Evolutionary conservation across 108 stramenopile species (phyloP).

Genomic region (Nannochloropsis gaditana): DNA sequence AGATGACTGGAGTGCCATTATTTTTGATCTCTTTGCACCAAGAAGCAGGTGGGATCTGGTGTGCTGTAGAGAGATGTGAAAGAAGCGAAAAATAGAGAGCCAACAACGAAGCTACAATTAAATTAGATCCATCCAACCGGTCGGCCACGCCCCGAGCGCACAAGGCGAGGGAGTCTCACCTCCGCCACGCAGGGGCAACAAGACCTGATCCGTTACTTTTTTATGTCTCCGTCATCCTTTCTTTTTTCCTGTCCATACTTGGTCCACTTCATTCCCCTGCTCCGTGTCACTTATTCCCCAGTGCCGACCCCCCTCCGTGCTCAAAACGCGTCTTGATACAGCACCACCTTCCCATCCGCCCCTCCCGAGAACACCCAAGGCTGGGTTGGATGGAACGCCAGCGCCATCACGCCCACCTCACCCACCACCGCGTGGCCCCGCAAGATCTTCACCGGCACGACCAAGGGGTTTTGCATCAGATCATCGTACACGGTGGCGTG

Average conservation of each 20-base stretch:
- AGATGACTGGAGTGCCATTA: no score
- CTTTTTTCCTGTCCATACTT: not conserved
- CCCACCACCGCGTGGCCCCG: constrained; percentile 69
- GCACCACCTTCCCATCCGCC: constrained; percentile 82
- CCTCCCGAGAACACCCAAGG: constrained; percentile 98
- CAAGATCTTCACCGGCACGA: constrained; percentile 97
- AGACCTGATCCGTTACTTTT: not conserved
- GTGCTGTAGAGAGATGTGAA: no score
- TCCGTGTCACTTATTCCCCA: no score
- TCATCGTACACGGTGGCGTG: constrained; percentile 89
- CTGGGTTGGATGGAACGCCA: constrained; percentile 90
- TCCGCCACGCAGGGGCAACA: no score
- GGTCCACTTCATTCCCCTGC: not conserved
- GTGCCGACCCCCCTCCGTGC: not conserved
- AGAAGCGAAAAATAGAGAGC: no score
- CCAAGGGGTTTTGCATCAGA: constrained; percentile 77
- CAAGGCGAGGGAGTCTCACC: no score
- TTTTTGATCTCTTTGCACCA: no score
- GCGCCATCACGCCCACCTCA: constrained; percentile 75
- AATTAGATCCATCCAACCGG: no score
- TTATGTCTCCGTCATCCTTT: not conserved
- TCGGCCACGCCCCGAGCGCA: no score
- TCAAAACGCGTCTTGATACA: constrained; percentile 82
- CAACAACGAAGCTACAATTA: no score
- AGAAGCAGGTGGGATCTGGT: no score